Evolutionary conservation across 805 yeast species (phyloP), one percentile per base, ranked within the genome.

Genomic region (Candida nemodendra): DNA sequence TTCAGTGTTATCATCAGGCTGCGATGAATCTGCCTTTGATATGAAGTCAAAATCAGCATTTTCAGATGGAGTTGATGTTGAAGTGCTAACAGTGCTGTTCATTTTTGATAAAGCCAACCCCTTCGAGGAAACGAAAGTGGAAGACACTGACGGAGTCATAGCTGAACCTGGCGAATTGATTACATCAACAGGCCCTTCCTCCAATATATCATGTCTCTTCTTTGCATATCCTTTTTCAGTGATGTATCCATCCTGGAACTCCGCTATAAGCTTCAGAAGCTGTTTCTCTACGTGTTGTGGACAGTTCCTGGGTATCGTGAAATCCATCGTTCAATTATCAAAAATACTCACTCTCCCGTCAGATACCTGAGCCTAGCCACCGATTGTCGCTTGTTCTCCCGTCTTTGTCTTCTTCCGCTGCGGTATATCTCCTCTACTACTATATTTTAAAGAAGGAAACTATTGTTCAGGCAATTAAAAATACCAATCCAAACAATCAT

Each of bases 191-290:
- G 7, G 7, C 8, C 16, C 25, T 12, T 42, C 28, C n/a, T 44
- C 48, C 18, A 72, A 54, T 15, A 76, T 51, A 44, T 56, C 64
- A 29, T 65, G 71, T 42, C 86, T 62, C 44, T 79, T 81, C 48
- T 75, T 81, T 29, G 68, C 65, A 54, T 80, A 84, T 2, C 93
- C 91, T 54, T 83, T 84, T 32, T 73, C 81, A 0, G 93, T 84
- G 39, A 84, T 64, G 41, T 80, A 81, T 1, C 88, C 91, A 24
- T 84, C 89, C 47, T 69, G 68, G 44, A 66, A 78, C 44, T 80
- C 86, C 8, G 61, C 52, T 11, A 68, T 65, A 19, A 79, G 62
- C 26, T 65, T 69, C 19, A 57, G 53, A 15, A 79, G 59, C 44
- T 62, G 61, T 23, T 56, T 55, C 35, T 62, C 71, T 1, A 65